These are phyloP conservation scores for Aspergillus awamori DNA, from an alignment of 2,329 filamentous ascomycete genomes.

Conservation along the genomic window DNA sequence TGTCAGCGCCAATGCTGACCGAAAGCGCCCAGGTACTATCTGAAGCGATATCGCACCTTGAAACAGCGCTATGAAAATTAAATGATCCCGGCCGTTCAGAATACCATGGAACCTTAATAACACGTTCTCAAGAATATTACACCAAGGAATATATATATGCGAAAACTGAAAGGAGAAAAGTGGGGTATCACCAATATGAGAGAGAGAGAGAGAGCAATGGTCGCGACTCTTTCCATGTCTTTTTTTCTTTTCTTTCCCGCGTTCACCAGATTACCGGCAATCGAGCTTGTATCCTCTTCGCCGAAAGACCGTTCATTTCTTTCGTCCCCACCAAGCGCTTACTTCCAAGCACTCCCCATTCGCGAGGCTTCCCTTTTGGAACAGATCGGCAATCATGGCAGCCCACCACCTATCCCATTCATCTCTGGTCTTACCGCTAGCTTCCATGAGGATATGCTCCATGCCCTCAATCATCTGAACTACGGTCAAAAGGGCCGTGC, in stretches of 20 bases:
- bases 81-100: constrained; percentile 27
- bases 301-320: constrained; percentile 43
- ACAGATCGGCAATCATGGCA: constrained; percentile 81
- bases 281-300: constrained; percentile 18
- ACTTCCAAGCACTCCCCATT: constrained; percentile 82
- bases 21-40: constrained; percentile 69
- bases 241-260: constrained; percentile 21
- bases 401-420: constrained; percentile 92
- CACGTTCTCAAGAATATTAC: constrained; percentile 2
- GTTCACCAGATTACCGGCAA: constrained; percentile 36
- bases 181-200: constrained; percentile 45
- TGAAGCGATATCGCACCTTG: constrained; percentile 86
- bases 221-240: constrained; percentile 28
- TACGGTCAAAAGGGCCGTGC: constrained; percentile 78
- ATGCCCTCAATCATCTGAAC: constrained; percentile 83
- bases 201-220: constrained; percentile 29
- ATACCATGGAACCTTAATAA: constrained; percentile 14
- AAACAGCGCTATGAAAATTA: constrained; percentile 72
- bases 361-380: constrained; percentile 75
- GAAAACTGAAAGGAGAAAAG: constrained; percentile 23
- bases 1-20: constrained; percentile 25
- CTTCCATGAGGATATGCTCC: constrained; percentile 79
- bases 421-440: constrained; percentile 82
- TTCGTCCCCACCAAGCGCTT: constrained; percentile 66
- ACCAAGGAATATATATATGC: constrained; percentile 24